Evolutionary conservation across 192 early-diverging fungal species (phyloP), one percentile per base, ranked within the genome.

Genomic region (Podila clonocystis): DNA sequence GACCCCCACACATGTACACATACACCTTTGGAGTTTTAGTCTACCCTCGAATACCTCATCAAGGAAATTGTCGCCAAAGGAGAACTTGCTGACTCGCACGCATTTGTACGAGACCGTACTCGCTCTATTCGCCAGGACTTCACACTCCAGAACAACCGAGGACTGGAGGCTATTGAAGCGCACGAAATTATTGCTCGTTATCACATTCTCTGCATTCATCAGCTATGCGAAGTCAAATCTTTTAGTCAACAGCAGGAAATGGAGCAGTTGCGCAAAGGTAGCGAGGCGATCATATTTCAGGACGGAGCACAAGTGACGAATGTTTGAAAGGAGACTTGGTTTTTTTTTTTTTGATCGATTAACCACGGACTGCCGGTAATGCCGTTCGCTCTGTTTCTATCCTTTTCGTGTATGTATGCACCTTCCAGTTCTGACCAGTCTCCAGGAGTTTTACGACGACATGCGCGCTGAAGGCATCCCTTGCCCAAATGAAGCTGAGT

Each of bases 381-480:
- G 15, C 41, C 41, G 41, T 15, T 45, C 41, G 41, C 41, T 45
- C 41, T 41, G 41, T 45, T 45, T 45, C 15, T 45, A 45, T 45
- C 41, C 52, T 11, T 24, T 26, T 28, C 49, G 17, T 50, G 38
- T 24, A 85, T 45, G 41, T 45, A 45, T 15, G 1, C 41, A 60
- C 29, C 24, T n/a, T 48, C 5, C 50, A 93, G 94, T 94, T 29
- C 86, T 98, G 34, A 89, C 94, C 65, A 94, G 90, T 74, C 84
- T 98, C 67, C 90, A 89, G 34, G 94, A 97, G 84, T 95, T 93
- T 52, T 98, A 98, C 73, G 88, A 92, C 33, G 97, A 98, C 71
- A 84, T 91, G 61, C 70, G 86, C 13, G 73, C 82, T 13, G 84
- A 86, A 3, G 87, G 87, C 20, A 73, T 87, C 4, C 57, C 62